Base-by-base conservation (phyloP, 306 rosid genomes). In the Rubus idaeus region DNA sequence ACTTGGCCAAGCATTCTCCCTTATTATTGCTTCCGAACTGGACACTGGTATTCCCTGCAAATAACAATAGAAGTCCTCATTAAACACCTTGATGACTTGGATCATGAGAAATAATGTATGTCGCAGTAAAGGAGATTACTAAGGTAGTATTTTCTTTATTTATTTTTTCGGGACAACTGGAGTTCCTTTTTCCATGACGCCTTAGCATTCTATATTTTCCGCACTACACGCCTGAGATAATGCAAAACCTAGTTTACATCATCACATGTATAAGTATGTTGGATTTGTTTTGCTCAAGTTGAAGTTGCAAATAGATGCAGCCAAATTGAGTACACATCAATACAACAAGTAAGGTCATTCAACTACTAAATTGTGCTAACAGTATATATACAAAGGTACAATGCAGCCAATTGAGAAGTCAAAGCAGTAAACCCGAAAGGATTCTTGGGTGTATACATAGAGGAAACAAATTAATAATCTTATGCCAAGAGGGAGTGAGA, bases 1-100 rank as follows among this genome's bases (percentile, higher is more conserved):
- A 40, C 74, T 63, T 52, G 82, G 75, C 20, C 37, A 40, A 52
- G 65, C 44, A 72, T 61, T 16, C 49, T 77, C 76, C 17, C 65
- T 71, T 70, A 52, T 45, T 44, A 18, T 35, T 18, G 68, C 71
- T 74, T 79, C 79, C 58, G 71, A 68, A 73, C 9, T 61, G 17
- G 41, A 18, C 16, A 42, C 82, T 53, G 42, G 62, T 52, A 45
- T 71, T 30, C 35, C 86, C 96, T 90, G 92, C 40, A 83, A 79
- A 64, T 13, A 42, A 7, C 41, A 64, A 50, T 62, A 55, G 13
- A 81, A 56, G 75, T 26, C 4, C 51, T 66, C 26, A 77, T 57
- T 23, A 55, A 40, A 52, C 40, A 44, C 44, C 64, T 47, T 49
- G 37, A 21, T 76, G 72, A 72, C 73, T 60, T 26, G 46, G 65